These are phyloP conservation scores for Diplodia scrobiculata DNA, from an alignment of 2,329 filamentous ascomycete genomes.

Conservation along the genomic window DNA sequence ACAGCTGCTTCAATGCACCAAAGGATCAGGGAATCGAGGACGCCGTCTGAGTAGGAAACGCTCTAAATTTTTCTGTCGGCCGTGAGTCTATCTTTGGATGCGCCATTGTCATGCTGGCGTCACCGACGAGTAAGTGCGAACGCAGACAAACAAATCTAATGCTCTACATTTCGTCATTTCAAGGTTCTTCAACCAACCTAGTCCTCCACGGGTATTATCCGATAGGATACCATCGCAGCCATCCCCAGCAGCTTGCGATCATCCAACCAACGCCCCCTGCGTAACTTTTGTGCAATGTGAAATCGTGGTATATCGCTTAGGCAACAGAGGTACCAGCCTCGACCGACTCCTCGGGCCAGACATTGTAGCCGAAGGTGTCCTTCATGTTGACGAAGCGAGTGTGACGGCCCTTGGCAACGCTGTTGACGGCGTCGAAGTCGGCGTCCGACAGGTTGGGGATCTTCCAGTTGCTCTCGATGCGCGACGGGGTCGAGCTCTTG, in stretches of 20 bases:
- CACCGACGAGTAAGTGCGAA: conserved; percentile 13
- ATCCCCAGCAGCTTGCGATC: conserved; percentile 13
- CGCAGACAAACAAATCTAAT: background rate
- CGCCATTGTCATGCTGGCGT: conserved; percentile 25
- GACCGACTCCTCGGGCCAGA: conserved; percentile 51
- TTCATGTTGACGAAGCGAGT: conserved; percentile 80
- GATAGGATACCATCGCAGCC: conserved; percentile 9
- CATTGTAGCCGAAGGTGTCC: conserved; percentile 74
- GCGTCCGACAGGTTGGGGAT: conserved; percentile 59
- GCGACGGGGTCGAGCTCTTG: conserved; percentile 47
- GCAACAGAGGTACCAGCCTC: conserved; percentile 29
- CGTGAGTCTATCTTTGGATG: conserved; percentile 13
- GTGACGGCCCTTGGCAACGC: conserved; percentile 66
- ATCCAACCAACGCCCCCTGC: conserved; percentile 3
- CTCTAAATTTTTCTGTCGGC: conserved; percentile 3
- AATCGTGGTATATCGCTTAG: conserved; percentile 13
- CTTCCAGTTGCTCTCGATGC: conserved; percentile 63
- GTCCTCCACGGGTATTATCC: conserved; percentile 21
- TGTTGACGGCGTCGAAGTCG: conserved; percentile 62
- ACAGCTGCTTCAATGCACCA: background rate
- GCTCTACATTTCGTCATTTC: conserved; percentile 10
- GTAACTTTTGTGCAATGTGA: conserved; percentile 1
- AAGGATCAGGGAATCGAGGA: conserved; percentile 1
- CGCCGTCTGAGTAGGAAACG: conserved; percentile 6
- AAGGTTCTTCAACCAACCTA: background rate